Percentiles rank a stretch among this genome's conserved stretches.
These are phyloP conservation scores for Stephania japonica DNA, from an alignment of 164 flowering plant genomes.

Conservation along the genomic window DNA sequence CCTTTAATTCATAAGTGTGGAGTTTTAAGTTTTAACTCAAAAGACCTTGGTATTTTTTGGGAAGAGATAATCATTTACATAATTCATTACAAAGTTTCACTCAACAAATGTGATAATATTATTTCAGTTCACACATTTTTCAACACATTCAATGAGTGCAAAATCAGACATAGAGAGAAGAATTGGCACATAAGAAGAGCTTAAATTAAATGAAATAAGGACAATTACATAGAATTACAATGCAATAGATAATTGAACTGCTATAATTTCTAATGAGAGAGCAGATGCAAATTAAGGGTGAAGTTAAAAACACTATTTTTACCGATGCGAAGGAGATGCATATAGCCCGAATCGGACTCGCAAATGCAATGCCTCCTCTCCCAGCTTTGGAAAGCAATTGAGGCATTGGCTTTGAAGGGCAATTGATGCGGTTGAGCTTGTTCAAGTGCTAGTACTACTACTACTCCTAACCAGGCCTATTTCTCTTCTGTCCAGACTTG, in stretches of 20 bases:
- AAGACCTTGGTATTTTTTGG: too few species aligned
- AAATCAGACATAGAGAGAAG: neutral
- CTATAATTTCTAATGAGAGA: conserved; percentile 19
- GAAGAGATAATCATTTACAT: too few species aligned
- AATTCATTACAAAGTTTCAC: too few species aligned
- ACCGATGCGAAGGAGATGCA: neutral
- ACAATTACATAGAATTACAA: conserved; percentile 15
- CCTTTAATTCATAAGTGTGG: too few species aligned
- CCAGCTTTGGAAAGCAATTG: neutral
- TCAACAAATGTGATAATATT: too few species aligned
- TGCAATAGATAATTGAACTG: conserved; percentile 14
- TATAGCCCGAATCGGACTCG: neutral
- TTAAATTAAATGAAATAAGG: conserved; percentile 13
- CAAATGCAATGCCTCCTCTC: neutral
- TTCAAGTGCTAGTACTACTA: too few species aligned
- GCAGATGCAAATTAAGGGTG: neutral
- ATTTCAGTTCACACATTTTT: too few species aligned
- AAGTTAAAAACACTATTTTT: neutral
- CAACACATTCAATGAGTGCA: neutral
- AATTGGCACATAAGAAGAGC: conserved; percentile 7
- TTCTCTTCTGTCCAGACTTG: conserved; percentile 64
- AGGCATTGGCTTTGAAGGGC: neutral
- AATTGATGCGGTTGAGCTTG: too few species aligned
- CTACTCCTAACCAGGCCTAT: conserved; percentile 27
- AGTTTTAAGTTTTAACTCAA: too few species aligned